Evolutionary conservation across 768 basidiomycete species (phyloP).

Genomic region (Leccinum olivaceopallidum): DNA sequence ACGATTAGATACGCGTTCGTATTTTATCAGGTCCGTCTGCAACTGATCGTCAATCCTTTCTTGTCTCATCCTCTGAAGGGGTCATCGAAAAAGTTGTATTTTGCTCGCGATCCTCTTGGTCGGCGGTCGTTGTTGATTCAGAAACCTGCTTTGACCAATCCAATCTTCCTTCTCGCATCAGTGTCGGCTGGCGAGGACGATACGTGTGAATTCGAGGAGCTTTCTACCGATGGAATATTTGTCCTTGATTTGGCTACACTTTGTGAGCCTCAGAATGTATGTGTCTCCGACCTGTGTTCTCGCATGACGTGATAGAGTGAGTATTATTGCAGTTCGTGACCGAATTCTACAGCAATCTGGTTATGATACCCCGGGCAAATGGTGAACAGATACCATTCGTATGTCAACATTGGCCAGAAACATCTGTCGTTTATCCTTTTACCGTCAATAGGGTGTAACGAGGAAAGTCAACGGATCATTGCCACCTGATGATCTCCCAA

Average conservation of each 20-base stretch:
- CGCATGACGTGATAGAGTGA: conserved; percentile 1
- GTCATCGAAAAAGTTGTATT: conserved; percentile 53
- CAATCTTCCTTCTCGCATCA: conserved; percentile 65
- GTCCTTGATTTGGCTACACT: conserved; percentile 46
- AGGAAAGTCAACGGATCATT: conserved; percentile 47
- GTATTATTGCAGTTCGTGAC: conserved; percentile 19
- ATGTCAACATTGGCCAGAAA: conserved; percentile 8
- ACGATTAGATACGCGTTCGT: conserved; percentile 71
- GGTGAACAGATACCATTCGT: conserved; percentile 23
- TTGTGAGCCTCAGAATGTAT: conserved; percentile 26
- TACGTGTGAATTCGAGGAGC: conserved; percentile 57
- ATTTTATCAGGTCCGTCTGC: conserved; percentile 65
- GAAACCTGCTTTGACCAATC: conserved; percentile 45
- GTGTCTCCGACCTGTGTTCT: conserved; percentile 1
- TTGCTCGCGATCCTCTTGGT: conserved; percentile 82
- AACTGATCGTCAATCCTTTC: background rate
- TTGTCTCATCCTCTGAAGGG: conserved; percentile 35
- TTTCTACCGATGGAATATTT: conserved; percentile 59
- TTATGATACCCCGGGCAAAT: conserved; percentile 23
- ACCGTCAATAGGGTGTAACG: conserved; percentile 41
- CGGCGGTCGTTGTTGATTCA: conserved; percentile 83
- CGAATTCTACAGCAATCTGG: conserved; percentile 22
- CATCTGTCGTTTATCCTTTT: conserved; percentile 1
- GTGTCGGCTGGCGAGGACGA: conserved; percentile 53
- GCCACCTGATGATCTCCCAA: conserved; percentile 45